Percentiles rank a stretch among this genome's conserved stretches.
These are phyloP conservation scores for Mycena alexandri DNA, from an alignment of 768 basidiomycete genomes.

Conservation along the genomic window DNA sequence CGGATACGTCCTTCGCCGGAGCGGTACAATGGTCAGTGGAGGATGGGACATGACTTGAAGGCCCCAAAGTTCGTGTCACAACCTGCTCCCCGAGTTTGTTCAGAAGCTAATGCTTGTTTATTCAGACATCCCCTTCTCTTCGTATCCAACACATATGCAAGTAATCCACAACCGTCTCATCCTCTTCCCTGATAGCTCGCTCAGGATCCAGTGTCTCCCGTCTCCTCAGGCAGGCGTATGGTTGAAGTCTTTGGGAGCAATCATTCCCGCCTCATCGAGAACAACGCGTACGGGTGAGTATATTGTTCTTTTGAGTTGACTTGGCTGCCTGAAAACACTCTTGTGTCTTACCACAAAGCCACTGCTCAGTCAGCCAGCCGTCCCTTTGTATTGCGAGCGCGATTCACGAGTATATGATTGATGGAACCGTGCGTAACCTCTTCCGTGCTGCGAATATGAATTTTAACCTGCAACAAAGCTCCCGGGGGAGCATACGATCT, in stretches of 20 bases:
- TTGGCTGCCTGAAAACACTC: too few species aligned
- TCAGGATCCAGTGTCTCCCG: slow-evolving; percentile 22
- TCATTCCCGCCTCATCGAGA: slow-evolving; percentile 21
- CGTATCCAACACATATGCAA: slow-evolving; percentile 24
- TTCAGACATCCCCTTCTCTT: slow-evolving; percentile 29
- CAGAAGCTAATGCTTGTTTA: background rate
- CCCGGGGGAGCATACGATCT: slow-evolving; percentile 1
- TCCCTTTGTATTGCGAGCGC: slow-evolving; percentile 20
- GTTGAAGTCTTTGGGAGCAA: slow-evolving; percentile 14
- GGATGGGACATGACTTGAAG: slow-evolving; percentile 22
- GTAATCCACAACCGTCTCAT: background rate
- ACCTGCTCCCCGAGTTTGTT: background rate
- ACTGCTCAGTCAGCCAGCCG: slow-evolving; percentile 19
- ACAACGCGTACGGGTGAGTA: slow-evolving; percentile 22
- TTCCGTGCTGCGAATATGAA: background rate
- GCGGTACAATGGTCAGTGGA: slow-evolving; percentile 23
- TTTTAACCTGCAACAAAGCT: background rate
- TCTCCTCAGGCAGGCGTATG: slow-evolving; percentile 24
- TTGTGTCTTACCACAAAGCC: background rate
- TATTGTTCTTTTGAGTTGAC: background rate
- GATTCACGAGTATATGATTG: slow-evolving; percentile 20
- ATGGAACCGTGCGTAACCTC: slow-evolving; percentile 7
- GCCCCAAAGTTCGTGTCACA: background rate
- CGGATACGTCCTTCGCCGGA: slow-evolving; percentile 18
- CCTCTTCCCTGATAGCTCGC: background rate